phyloP scores from a whole-genome alignment of 2,329 filamentous ascomycete genomes.

The Pyricularia pennisetigena region DNA sequence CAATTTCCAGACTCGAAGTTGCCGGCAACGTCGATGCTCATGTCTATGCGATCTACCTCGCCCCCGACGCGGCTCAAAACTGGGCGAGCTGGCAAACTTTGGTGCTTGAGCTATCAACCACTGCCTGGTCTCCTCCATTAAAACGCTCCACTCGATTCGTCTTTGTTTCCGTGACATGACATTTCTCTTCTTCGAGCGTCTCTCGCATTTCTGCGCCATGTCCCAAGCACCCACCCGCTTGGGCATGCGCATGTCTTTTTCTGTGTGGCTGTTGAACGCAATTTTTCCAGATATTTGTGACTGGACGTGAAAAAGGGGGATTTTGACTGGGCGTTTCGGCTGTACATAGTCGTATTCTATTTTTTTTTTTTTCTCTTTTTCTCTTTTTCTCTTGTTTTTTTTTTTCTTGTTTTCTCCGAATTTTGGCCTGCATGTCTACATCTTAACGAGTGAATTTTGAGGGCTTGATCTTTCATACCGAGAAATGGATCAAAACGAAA shows the following conservation, averaged over 20 bases:
- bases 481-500: not conserved
- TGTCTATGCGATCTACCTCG: not conserved
- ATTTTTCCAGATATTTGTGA: not conserved
- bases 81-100: not conserved
- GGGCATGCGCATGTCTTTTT: not conserved
- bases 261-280: not conserved
- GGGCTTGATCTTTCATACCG: not conserved
- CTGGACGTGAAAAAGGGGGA: not conserved
- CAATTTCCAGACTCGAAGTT: not conserved
- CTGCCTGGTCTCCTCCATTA: not conserved
- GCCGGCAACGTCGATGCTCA: not conserved
- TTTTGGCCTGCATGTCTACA: not conserved
- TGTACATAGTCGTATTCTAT: not conserved
- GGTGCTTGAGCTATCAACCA: not conserved
- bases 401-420: not conserved
- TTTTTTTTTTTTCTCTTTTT: not conserved
- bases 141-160: not conserved
- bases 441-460: not conserved
- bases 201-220: not conserved
- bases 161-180: not conserved
- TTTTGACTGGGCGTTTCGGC: not conserved
- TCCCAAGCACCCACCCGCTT: not conserved
- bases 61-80: not conserved
- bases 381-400: not conserved
- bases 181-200: not conserved